A percentile compares a stretch with the other conserved stretches of the same genome.
Conservation (phyloP, 108 stramenopile species). For the Conticribra guillardii region DNA sequence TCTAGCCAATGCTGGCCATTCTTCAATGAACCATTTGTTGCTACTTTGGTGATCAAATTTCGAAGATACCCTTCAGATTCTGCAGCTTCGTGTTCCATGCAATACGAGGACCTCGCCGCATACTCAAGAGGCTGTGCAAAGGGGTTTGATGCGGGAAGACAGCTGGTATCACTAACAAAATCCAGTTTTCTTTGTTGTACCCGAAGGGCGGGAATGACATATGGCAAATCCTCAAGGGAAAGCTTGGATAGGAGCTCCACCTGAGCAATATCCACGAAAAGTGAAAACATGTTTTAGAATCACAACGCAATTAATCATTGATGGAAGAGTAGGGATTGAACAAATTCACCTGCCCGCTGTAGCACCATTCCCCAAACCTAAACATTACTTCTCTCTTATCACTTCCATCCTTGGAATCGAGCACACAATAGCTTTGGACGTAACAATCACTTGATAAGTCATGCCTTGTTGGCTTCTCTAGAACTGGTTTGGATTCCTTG, state of each 20-base stretch:
- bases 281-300: too few relatives aligned
- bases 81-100: conserved; percentile 57
- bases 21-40: conserved; percentile 7
- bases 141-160: conserved; percentile 42
- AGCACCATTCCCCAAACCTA: conserved; percentile 77
- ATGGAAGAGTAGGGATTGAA: too few relatives aligned
- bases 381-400: conserved; percentile 61
- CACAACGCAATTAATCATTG: too few relatives aligned
- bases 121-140: conserved; percentile 49
- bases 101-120: conserved; percentile 16
- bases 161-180: conserved; percentile 56
- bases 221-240: conserved; percentile 58
- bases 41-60: conserved; percentile 36
- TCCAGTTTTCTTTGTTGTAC: conserved; percentile 66
- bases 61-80: conserved; percentile 44
- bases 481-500: neutral
- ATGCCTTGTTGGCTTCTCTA: neutral
- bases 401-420: conserved; percentile 39
- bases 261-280: neutral
- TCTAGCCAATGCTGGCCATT: conserved; percentile 61
- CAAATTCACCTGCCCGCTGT: conserved; percentile 61
- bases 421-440: conserved; percentile 69
- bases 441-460: conserved; percentile 56
- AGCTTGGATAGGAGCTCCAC: conserved; percentile 30
- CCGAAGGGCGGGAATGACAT: conserved; percentile 67